phyloP scores from a whole-genome alignment of 1,284 basidiomycete genomes.

The Melampsora occidentalis region DNA sequence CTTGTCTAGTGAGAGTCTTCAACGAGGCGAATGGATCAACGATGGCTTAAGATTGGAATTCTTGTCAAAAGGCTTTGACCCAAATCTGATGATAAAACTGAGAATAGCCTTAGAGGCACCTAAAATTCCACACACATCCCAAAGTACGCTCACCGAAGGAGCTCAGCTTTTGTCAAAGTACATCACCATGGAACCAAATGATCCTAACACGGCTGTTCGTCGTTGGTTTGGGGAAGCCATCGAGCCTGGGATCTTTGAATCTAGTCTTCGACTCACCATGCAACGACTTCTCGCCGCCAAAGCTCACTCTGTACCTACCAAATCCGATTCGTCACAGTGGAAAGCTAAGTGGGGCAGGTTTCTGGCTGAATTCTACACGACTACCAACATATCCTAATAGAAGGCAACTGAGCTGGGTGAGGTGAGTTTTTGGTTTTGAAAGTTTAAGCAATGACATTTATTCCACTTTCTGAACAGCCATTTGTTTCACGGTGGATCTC shows the following conservation, averaged over 20 bases:
- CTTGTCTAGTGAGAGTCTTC: neutral
- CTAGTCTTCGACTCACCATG: neutral
- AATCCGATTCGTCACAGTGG: too few relatives aligned
- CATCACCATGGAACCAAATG: neutral
- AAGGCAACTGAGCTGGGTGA: too few relatives aligned
- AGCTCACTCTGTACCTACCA: neutral
- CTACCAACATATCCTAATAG: too few relatives aligned
- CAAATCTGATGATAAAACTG: neutral
- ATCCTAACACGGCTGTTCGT: neutral
- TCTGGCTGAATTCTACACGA: too few relatives aligned
- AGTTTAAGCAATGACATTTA: too few relatives aligned
- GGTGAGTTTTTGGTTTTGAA: too few relatives aligned
- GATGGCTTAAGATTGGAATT: neutral
- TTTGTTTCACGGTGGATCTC: too few relatives aligned
- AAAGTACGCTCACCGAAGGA: neutral
- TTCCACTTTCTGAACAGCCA: too few relatives aligned
- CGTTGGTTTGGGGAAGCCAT: conserved; percentile 1
- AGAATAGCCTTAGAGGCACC: conserved; percentile 2
- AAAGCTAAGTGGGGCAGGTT: too few relatives aligned
- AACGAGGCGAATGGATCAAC: neutral
- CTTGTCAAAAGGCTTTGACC: neutral
- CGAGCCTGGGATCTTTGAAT: neutral
- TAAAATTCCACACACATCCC: neutral
- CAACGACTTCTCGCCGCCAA: neutral
- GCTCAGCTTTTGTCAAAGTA: neutral